These are phyloP conservation scores for Eucalyptus pumila DNA, from an alignment of 345 rosid species.

Conservation along the genomic window DNA sequence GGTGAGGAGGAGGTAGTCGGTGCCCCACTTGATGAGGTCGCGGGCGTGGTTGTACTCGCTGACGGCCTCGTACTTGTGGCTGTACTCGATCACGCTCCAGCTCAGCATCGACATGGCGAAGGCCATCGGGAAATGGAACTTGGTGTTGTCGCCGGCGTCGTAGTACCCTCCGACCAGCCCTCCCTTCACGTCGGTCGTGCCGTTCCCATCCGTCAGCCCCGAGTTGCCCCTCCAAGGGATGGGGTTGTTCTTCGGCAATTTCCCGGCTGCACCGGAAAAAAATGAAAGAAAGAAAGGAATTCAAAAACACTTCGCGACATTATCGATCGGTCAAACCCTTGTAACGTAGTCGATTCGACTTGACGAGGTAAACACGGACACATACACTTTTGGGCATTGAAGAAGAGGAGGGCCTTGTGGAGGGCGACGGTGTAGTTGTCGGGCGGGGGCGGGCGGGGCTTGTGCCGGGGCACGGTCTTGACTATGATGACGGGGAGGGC, in stretches of 20 bases:
- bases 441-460: conserved; percentile 34
- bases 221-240: conserved; percentile 75
- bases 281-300: neutral
- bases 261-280: conserved; percentile 44
- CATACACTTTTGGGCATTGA: conserved; percentile 90
- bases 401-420: conserved; percentile 70
- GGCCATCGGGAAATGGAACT: conserved; percentile 90
- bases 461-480: conserved; percentile 49
- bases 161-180: conserved; percentile 82
- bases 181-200: conserved; percentile 14
- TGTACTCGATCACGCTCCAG: conserved; percentile 87
- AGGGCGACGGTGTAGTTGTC: conserved; percentile 74
- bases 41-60: conserved; percentile 45
- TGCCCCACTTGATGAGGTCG: conserved; percentile 75
- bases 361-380: neutral
- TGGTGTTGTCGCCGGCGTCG: conserved; percentile 69
- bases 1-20: conserved; percentile 75
- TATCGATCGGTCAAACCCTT: neutral
- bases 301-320: neutral
- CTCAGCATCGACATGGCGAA: conserved; percentile 85
- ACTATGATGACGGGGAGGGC: conserved; percentile 57
- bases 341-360: no score
- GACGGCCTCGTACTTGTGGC: conserved; percentile 46
- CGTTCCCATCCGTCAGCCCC: conserved; percentile 53
- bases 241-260: conserved; percentile 46